A percentile compares a stretch with the other conserved stretches of the same genome.
Evolutionary conservation across 371 early-diverging fungal species (phyloP).

Genomic region (Mortierella polycephala): DNA sequence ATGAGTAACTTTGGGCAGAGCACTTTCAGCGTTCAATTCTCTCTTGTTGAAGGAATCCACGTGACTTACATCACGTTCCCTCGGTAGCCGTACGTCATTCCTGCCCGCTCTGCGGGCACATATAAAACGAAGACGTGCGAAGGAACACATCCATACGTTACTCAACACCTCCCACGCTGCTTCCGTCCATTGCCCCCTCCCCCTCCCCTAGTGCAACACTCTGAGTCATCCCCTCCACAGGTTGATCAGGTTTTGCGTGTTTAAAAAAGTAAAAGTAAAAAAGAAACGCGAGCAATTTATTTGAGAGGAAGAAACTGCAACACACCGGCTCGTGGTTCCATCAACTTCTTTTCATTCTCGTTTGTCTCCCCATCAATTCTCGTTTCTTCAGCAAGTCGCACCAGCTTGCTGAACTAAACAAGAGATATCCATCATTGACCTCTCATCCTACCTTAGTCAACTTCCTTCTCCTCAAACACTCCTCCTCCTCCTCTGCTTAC

Average conservation of each 20-base stretch:
- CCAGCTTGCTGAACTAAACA: constrained; percentile 29
- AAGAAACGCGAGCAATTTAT: too few relatives aligned
- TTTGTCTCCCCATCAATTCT: background rate
- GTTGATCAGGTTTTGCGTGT: background rate
- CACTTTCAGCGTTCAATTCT: too few relatives aligned
- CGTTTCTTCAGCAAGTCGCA: constrained; percentile 18
- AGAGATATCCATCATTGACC: constrained; percentile 47
- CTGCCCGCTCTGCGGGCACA: background rate
- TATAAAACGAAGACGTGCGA: background rate
- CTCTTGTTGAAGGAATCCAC: background rate
- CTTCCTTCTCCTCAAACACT: constrained; percentile 37
- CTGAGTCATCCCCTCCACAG: too few relatives aligned
- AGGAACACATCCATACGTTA: background rate
- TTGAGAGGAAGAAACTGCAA: background rate
- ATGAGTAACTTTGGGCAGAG: background rate
- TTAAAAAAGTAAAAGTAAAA: background rate
- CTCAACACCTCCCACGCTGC: too few relatives aligned
- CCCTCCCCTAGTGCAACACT: too few relatives aligned
- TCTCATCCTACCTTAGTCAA: constrained; percentile 20
- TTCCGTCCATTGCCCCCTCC: too few relatives aligned
- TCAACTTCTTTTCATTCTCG: background rate
- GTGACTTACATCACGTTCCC: background rate
- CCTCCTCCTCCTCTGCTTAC: constrained; percentile 44
- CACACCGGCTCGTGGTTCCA: background rate
- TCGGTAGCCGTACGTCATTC: background rate